Evolutionary conservation across 306 rosid genomes (phyloP).

Genomic region (Aeschynomene evenia): DNA sequence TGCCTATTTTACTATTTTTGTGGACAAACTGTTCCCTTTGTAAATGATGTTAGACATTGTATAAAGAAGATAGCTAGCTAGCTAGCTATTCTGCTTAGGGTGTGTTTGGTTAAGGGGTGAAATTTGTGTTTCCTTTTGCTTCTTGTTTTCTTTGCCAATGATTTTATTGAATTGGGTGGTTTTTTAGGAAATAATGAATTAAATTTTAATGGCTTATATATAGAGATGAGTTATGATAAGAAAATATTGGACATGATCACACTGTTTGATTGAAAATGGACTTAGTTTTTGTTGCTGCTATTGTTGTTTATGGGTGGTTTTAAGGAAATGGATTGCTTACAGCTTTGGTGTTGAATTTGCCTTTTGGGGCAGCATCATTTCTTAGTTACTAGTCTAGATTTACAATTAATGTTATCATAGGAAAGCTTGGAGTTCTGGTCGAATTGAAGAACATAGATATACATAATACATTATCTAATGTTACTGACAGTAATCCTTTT

Average conservation of each 20-base stretch:
- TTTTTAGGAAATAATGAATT: not conserved
- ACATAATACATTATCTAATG: not conserved
- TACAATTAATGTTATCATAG: conserved; percentile 9
- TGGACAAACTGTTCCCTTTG: not conserved
- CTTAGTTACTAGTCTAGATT: not conserved
- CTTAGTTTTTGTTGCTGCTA: not conserved
- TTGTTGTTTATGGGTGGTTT: not conserved
- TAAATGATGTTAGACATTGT: no score
- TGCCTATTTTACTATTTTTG: conserved; percentile 35
- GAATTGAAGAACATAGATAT: conserved; percentile 1
- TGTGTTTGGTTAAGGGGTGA: no score
- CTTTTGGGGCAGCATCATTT: not conserved
- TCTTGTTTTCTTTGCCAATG: not conserved
- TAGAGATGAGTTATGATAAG: not conserved
- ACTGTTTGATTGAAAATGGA: not conserved
- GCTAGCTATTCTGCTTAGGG: not conserved
- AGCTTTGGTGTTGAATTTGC: conserved; percentile 18
- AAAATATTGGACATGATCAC: not conserved
- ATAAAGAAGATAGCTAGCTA: no score
- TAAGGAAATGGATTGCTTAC: not conserved
- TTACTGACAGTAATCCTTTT: not conserved
- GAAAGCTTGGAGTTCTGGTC: conserved; percentile 9
- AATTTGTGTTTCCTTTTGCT: not conserved
- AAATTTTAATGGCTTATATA: not conserved
- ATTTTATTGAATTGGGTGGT: not conserved